Conservation (phyloP, 352 stramenopile genomes). For the Phytophthora idaei region DNA sequence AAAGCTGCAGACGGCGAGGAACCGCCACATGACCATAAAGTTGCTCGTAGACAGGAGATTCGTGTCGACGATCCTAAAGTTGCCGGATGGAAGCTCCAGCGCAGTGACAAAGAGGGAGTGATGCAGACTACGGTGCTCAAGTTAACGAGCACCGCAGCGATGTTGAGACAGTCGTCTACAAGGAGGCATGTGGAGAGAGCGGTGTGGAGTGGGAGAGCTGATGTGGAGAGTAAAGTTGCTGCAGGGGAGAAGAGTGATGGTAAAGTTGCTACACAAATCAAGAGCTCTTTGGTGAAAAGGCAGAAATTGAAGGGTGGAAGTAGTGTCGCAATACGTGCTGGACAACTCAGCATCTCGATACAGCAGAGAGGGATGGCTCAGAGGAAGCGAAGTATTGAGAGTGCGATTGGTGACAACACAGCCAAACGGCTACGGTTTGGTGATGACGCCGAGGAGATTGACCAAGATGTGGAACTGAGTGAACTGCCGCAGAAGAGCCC, state of each 20-base stretch:
- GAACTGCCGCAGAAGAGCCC: slow-evolving; percentile 18
- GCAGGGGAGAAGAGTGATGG: slow-evolving; percentile 2
- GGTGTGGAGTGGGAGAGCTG: not conserved
- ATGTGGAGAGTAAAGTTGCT: slow-evolving; percentile 2
- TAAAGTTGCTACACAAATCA: not conserved
- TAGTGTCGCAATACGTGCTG: not conserved
- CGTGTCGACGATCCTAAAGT: not conserved
- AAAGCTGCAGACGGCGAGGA: not conserved
- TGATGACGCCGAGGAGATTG: slow-evolving; percentile 1
- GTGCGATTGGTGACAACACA: slow-evolving; percentile 1
- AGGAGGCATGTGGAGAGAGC: slow-evolving; percentile 8
- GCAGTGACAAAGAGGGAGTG: not conserved
- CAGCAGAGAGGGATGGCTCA: not conserved
- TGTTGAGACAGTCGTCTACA: slow-evolving; percentile 5
- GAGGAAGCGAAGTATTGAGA: not conserved
- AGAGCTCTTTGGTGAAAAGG: not conserved
- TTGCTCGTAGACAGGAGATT: not conserved
- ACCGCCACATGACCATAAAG: not conserved
- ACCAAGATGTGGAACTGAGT: slow-evolving; percentile 5
- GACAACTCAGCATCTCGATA: not conserved
- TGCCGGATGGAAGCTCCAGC: slow-evolving; percentile 4
- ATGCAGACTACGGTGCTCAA: not conserved
- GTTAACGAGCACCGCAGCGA: not conserved
- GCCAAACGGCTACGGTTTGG: slow-evolving; percentile 10
- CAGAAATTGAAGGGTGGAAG: not conserved